Evolutionary conservation across 2,329 filamentous ascomycete species (phyloP), one percentile per base, ranked within the genome.

Genomic region (Biscogniauxia sp.): DNA sequence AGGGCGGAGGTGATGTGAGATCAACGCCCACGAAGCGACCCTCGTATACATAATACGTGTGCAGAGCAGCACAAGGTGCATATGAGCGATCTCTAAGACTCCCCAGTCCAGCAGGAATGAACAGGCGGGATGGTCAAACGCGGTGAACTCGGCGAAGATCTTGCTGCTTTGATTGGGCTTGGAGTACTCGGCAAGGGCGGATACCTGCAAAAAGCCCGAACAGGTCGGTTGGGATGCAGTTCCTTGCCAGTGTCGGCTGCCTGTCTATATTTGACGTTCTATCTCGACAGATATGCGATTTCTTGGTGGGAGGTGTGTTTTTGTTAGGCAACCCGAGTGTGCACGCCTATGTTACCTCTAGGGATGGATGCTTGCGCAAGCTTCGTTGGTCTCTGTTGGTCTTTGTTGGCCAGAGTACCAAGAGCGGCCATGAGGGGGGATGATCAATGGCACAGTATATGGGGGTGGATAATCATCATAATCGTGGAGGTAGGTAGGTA

Each of bases 171-270:
- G 26, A 53, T 25, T 62, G 61, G 59, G 61, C 51, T 52, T 63
- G 55, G 60, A 54, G 51, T 55, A 51, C 37, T 7, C 37, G 37
- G 37, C 37, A 45, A 45, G 2, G 37, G 60, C 57, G 53, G 62
- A 58, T 58, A 58, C 54, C 61, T 66, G 64, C 64, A 64, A 58
- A 57, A 55, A 59, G 58, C 64, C 64, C 26, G 61, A 66, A 64
- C 51, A 54, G 64, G 62, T 63, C 62, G 64, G 60, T 54, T 57
- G 45, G 57, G 7, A 58, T 60, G 62, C 57, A 64, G 61, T 58
- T 63, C 55, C 57, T 37, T 59, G 64, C 53, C 56, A 51, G 53
- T 57, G 25, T 45, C 5, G 37, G 37, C 15, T 45, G 37, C 37
- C 17, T 17, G 37, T 45, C 37, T n/a, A 45, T n/a, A 45, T 6